These are phyloP conservation scores for Capronia americana DNA, from an alignment of 2,329 filamentous ascomycete genomes.

Conservation along the genomic window DNA sequence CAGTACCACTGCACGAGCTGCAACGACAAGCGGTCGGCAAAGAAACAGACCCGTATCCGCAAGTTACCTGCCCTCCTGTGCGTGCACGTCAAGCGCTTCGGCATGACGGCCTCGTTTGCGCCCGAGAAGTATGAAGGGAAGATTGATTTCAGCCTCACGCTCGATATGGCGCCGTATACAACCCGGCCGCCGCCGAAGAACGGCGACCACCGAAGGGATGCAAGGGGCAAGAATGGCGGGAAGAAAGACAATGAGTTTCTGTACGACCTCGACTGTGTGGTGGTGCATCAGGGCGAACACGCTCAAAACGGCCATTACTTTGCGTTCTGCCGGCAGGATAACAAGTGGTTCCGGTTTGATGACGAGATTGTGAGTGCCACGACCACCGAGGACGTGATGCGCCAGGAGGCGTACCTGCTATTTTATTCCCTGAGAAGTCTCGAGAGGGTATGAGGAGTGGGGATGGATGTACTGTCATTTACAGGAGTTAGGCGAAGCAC, in stretches of 20 bases:
- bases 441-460: constrained; percentile 23
- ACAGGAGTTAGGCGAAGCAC: neutral
- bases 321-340: constrained; percentile 72
- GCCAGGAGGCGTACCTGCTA: constrained; percentile 84
- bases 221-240: constrained; percentile 16
- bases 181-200: constrained; percentile 60
- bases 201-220: constrained; percentile 35
- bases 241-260: constrained; percentile 64
- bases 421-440: constrained; percentile 68
- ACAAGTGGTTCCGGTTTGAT: constrained; percentile 92
- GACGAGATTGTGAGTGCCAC: constrained; percentile 90
- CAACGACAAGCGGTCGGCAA: constrained; percentile 72
- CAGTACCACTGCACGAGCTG: constrained; percentile 82
- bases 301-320: constrained; percentile 90
- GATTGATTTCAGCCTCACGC: constrained; percentile 81
- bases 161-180: constrained; percentile 92
- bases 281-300: constrained; percentile 79
- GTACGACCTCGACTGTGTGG: constrained; percentile 87
- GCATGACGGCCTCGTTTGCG: constrained; percentile 32
- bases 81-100: constrained; percentile 77
- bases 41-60: constrained; percentile 83
- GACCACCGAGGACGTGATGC: constrained; percentile 81
- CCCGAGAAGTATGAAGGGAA: constrained; percentile 82
- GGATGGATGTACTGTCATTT: neutral
- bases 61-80: constrained; percentile 85